Conservation (phyloP, 2,329 filamentous ascomycete species). For the Xylaria hypoxylon region DNA sequence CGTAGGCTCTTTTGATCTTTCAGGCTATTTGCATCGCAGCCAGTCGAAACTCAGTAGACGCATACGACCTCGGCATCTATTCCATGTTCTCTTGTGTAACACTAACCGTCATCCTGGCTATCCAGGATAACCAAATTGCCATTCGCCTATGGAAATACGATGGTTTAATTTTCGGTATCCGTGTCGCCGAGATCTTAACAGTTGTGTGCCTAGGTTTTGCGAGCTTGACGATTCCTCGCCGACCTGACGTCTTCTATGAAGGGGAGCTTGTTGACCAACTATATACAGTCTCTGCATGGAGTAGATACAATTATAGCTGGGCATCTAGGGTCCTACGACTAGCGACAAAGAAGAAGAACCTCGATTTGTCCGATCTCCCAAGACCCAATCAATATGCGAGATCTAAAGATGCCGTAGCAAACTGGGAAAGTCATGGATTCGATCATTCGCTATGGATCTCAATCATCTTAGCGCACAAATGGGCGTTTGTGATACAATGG, state of each 20-base stretch:
- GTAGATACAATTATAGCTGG: slow-evolving; percentile 76
- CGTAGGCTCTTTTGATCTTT: slow-evolving; percentile 62
- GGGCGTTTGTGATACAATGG: slow-evolving; percentile 69
- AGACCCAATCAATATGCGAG: slow-evolving; percentile 67
- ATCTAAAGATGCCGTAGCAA: slow-evolving; percentile 61
- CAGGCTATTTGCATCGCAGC: slow-evolving; percentile 64
- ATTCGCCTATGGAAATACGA: slow-evolving; percentile 51
- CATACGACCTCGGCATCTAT: slow-evolving; percentile 66
- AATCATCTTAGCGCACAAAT: slow-evolving; percentile 68
- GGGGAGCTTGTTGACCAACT: slow-evolving; percentile 72
- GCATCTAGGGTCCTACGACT: slow-evolving; percentile 64
- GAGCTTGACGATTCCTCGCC: slow-evolving; percentile 70
- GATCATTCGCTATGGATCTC: slow-evolving; percentile 69
- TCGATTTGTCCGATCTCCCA: slow-evolving; percentile 73
- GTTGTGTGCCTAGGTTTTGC: slow-evolving; percentile 60
- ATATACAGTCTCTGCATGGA: slow-evolving; percentile 70
- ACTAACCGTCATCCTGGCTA: slow-evolving; percentile 57
- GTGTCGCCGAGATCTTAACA: slow-evolving; percentile 60
- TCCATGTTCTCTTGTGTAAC: slow-evolving; percentile 61
- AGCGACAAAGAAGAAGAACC: slow-evolving; percentile 67
- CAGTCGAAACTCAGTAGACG: slow-evolving; percentile 62
- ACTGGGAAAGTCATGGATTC: slow-evolving; percentile 62
- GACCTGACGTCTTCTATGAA: slow-evolving; percentile 73
- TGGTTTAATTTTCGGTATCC: slow-evolving; percentile 57
- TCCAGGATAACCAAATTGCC: slow-evolving; percentile 58